Base-by-base conservation (phyloP, 2,329 filamentous ascomycete species). In the Aspergillus hortae region DNA sequence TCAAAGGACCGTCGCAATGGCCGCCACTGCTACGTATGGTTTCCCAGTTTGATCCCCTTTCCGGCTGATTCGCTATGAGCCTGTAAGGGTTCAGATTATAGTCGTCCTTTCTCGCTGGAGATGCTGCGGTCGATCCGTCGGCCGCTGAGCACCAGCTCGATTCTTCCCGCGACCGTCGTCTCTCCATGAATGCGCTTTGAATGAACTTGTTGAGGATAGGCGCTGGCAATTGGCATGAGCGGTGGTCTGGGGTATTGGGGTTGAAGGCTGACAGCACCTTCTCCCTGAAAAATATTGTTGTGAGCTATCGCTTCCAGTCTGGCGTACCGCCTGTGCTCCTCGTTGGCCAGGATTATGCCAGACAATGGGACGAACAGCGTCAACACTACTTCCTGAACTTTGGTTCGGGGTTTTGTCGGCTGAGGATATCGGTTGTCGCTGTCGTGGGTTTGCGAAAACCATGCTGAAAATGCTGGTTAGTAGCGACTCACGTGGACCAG, bases 51-150 rank as follows among this genome's bases (percentile, higher is more conserved):
- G 70, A 62, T 58, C 54, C 59, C 61, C 63, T 60, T 66, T 57
- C 35, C 57, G 53, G 60, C 60, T 71, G 67, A 70, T 68, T 58
- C 63, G 63, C 61, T 63, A 51, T 56, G 63, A 65, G 68, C 56
- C 65, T 71, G 75, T 79, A 76, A 78, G 78, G 78, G 51, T 72
- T 77, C 77, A 79, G 84, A 85, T 71, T 76, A 88, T 90, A 89
- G 87, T 89, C 84, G 88, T 90, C 85, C 85, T 88, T 76, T 90
- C 84, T 90, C 84, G 85, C 88, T 90, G 85, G 86, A 81, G 72
- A 76, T 73, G 74, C 74, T 72, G 64, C 64, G 65, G 66, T 66
- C 58, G 57, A 56, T 42, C 19, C 57, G 58, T 62, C 55, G 59
- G 63, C 65, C 61, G 67, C 72, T 74, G 65, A 74, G 77, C 77